Evolutionary conservation across 2,329 filamentous ascomycete species (phyloP), one percentile per base, ranked within the genome.

Genomic region (Achaetomium macrosporum): DNA sequence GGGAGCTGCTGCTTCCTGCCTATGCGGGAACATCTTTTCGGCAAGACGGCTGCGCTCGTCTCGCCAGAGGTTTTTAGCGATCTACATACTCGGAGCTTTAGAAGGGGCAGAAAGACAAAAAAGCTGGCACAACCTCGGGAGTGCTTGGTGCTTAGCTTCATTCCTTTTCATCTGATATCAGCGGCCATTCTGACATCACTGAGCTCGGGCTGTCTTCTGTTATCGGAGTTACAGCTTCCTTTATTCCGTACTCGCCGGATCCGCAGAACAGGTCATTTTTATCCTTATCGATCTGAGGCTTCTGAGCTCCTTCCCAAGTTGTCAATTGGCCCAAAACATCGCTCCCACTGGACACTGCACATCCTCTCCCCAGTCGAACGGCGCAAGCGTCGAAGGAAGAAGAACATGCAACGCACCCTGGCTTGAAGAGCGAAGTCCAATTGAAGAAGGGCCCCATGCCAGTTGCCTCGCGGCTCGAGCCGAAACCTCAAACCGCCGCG

Each of bases 221-320:
- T 51, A 15, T 47, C 40, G 44, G 50, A 44, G 17, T 20, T 19
- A 30, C 5, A 40, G 12, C 17, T 25, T 50, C 51, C 45, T 48
- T 47, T 29, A 42, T 41, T 29, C 33, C 45, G 36, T 40, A 36
- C 41, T 40, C 49, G 46, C 51, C 45, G 36, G 36, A n/a, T 37
- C 20, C 31, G 41, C 46, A 35, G 35, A 33, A 25, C 48, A 30
- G 13, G 36, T 35, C 48, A 10, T 40, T 40, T 47, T 36, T 29
- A 15, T 42, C 17, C 35, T 51, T 46, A 47, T 55, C 48, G 25
- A 52, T 15, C 36, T 10, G 33, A 15, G 25, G 25, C 25, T 25
- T 25, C 25, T 25, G 36, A 47, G 50, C 44, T 56, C 50, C 50
- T 53, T 47, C 47, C 50, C 42, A n/a, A 46, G 49, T 37, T 15